Conservation (phyloP, 2,329 filamentous ascomycete species). For the Penicillium oxalicum region DNA sequence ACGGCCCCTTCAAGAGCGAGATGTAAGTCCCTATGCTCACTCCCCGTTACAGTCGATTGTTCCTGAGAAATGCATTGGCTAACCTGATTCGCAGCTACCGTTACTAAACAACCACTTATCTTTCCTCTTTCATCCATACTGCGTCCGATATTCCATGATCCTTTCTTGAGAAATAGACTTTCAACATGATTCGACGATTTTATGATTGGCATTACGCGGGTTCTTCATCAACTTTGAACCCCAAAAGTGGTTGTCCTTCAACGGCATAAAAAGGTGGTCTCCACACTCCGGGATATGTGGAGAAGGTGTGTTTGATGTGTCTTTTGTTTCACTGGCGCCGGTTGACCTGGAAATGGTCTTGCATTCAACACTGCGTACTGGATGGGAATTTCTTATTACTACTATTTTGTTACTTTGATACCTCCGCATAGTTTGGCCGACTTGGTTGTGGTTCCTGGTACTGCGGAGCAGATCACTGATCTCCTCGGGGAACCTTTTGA, state of each 20-base stretch:
- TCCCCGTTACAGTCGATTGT: too few relatives aligned
- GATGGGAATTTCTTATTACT: conserved; percentile 15
- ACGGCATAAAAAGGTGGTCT: conserved; percentile 47
- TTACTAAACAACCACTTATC: conserved; percentile 51
- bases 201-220: conserved; percentile 49
- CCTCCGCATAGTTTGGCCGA: conserved; percentile 7
- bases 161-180: conserved; percentile 36
- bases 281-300: conserved; percentile 29
- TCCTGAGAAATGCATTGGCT: neutral
- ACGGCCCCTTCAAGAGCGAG: conserved; percentile 95
- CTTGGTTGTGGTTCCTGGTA: neutral
- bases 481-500: neutral
- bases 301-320: conserved; percentile 18
- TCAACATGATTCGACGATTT: conserved; percentile 57
- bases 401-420: conserved; percentile 15
- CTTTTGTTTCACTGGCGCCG: conserved; percentile 27
- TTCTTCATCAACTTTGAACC: conserved; percentile 38
- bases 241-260: conserved; percentile 55
- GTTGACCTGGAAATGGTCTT: conserved; percentile 31
- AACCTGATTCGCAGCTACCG: conserved; percentile 45
- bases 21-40: conserved; percentile 3
- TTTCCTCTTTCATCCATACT: conserved; percentile 19
- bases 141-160: conserved; percentile 25
- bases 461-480: neutral
- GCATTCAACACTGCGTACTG: conserved; percentile 34